These are phyloP conservation scores for Davidsoniella australis DNA, from an alignment of 2,329 filamentous ascomycete species.

Conservation along the genomic window DNA sequence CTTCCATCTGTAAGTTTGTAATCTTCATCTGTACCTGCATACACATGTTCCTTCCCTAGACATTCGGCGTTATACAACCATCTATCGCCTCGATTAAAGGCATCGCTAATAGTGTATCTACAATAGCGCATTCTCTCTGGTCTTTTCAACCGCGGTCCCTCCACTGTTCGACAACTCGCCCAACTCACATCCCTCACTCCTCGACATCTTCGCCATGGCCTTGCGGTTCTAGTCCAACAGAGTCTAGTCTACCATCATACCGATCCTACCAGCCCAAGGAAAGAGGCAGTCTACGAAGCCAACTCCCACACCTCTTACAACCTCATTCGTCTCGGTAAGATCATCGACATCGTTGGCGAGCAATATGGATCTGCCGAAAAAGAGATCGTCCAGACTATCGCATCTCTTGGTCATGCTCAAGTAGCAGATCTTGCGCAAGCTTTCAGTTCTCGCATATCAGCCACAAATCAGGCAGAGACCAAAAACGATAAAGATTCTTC, in stretches of 20 bases:
- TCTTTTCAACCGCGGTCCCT: slow-evolving; percentile 63
- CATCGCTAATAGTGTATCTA: slow-evolving; percentile 1
- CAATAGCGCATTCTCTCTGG: slow-evolving; percentile 65
- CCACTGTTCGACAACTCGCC: slow-evolving; percentile 50
- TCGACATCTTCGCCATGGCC: slow-evolving; percentile 63
- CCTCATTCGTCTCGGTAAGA: slow-evolving; percentile 64
- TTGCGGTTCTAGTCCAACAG: slow-evolving; percentile 75
- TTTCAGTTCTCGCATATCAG: slow-evolving; percentile 27
- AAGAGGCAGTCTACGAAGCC: slow-evolving; percentile 63
- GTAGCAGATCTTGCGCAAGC: slow-evolving; percentile 52
- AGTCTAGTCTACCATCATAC: slow-evolving; percentile 65
- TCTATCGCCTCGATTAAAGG: background rate
- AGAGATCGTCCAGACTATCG: slow-evolving; percentile 55
- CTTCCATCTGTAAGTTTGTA: slow-evolving; percentile 60
- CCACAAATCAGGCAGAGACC: slow-evolving; percentile 15
- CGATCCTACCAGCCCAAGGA: slow-evolving; percentile 33
- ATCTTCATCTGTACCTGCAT: slow-evolving; percentile 5
- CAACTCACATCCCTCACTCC: slow-evolving; percentile 55
- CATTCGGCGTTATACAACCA: background rate
- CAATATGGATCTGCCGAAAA: slow-evolving; percentile 60
- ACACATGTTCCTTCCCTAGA: slow-evolving; percentile 12
- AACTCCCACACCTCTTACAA: slow-evolving; percentile 68
- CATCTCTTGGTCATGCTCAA: slow-evolving; percentile 62
- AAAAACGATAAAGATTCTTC: slow-evolving; percentile 14
- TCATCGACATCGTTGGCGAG: slow-evolving; percentile 56